Evolutionary conservation across 257 asterid species (phyloP).

Genomic region (Solanum ossicruentum): DNA sequence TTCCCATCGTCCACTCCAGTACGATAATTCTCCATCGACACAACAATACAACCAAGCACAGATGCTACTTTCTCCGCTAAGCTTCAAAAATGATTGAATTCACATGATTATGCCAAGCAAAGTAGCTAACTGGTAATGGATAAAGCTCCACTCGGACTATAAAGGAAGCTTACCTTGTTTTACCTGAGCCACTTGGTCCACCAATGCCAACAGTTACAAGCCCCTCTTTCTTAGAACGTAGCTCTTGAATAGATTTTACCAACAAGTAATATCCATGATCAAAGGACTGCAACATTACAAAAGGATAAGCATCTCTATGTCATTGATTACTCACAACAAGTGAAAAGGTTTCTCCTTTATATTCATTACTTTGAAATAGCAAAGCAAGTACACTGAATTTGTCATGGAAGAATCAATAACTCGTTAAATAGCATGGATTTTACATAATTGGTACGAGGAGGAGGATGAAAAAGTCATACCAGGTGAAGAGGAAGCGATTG

Average conservation of each 20-base stretch:
- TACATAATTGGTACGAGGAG: too few species aligned
- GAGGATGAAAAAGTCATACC: slow-evolving; percentile 22
- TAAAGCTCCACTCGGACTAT: not conserved
- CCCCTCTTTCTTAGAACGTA: slow-evolving; percentile 84
- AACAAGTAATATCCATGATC: slow-evolving; percentile 97
- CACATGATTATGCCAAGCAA: not conserved
- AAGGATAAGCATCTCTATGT: not conserved
- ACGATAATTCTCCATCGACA: slow-evolving; percentile 95
- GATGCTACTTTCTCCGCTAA: slow-evolving; percentile 95
- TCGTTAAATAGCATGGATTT: not conserved
- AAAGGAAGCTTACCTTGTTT: slow-evolving; percentile 53
- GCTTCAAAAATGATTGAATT: slow-evolving; percentile 56
- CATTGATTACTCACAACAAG: not conserved
- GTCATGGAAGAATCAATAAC: too few species aligned
- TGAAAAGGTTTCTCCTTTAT: not conserved
- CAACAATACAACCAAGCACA: slow-evolving; percentile 78
- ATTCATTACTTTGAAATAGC: not conserved
- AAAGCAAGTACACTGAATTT: not conserved
- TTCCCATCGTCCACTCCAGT: slow-evolving; percentile 85
- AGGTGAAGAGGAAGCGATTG: slow-evolving; percentile 95
- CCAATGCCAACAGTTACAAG: slow-evolving; percentile 90
- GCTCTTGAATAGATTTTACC: slow-evolving; percentile 95
- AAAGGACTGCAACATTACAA: slow-evolving; percentile 56
- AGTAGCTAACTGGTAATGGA: not conserved
- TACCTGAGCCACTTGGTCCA: slow-evolving; percentile 99